Percentiles rank a stretch among this genome's conserved stretches.
Evolutionary conservation across 2,329 filamentous ascomycete species (phyloP).

Genomic region (Calonectria hongkongensis): DNA sequence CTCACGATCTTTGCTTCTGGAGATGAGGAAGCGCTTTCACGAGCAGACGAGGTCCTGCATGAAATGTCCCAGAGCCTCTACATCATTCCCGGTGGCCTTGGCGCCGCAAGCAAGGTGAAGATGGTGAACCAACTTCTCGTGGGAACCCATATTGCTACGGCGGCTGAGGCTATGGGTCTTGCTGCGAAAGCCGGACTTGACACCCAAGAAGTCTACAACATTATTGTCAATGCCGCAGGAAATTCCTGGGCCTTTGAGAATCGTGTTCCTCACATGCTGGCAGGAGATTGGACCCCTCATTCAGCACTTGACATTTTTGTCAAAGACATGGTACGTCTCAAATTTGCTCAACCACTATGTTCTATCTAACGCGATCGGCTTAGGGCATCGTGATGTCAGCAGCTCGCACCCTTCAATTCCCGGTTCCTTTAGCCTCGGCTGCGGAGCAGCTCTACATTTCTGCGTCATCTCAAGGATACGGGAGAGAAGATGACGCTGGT

Average conservation of each 20-base stretch:
- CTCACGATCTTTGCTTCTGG: conserved; percentile 84
- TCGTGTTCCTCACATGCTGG: conserved; percentile 72
- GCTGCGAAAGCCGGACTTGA: conserved; percentile 74
- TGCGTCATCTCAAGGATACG: conserved; percentile 53
- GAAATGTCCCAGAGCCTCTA: conserved; percentile 80
- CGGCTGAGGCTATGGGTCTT: conserved; percentile 77
- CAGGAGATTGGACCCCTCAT: conserved; percentile 64
- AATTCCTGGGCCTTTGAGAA: conserved; percentile 79
- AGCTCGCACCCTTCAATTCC: conserved; percentile 57
- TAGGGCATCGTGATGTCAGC: conserved; percentile 54
- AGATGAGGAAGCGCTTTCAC: conserved; percentile 72
- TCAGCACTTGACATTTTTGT: conserved; percentile 61
- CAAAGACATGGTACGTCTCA: conserved; percentile 58
- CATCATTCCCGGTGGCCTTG: conserved; percentile 75
- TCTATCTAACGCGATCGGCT: background rate
- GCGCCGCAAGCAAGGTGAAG: conserved; percentile 80
- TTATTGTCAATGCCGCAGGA: conserved; percentile 67
- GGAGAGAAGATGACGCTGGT: conserved; percentile 54
- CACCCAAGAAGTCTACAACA: conserved; percentile 61
- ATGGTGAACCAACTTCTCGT: conserved; percentile 81
- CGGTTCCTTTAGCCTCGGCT: conserved; percentile 59
- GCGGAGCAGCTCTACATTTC: conserved; percentile 59
- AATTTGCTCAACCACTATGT: background rate
- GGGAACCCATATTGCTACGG: conserved; percentile 76
- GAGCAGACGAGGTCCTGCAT: conserved; percentile 75